A percentile compares a stretch with the other conserved stretches of the same genome.
Conservation (phyloP, 352 stramenopile species). For the Phytophthora citricola region DNA sequence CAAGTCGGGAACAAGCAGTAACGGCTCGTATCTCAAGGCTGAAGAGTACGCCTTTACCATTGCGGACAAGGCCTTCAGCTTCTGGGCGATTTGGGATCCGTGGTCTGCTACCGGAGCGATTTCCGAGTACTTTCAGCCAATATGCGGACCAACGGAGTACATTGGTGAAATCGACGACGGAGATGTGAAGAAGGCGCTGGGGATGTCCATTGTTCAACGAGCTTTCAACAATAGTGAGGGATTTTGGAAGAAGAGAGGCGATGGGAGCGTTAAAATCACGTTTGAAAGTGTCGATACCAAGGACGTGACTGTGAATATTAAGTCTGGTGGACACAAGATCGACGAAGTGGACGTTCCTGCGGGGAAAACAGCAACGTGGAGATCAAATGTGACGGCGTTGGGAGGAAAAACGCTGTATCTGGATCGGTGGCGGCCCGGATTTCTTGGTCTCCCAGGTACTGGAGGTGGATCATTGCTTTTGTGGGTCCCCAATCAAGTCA, state of each 20-base stretch:
- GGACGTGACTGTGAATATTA: conserved; percentile 49
- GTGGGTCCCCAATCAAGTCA: conserved; percentile 36
- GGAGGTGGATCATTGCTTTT: conserved; percentile 43
- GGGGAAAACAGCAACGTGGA: conserved; percentile 35
- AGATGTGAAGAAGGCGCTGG: conserved; percentile 44
- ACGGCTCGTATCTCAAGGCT: conserved; percentile 35
- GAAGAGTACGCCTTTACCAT: conserved; percentile 49
- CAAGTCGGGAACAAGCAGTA: conserved; percentile 40
- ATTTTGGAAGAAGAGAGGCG: conserved; percentile 37
- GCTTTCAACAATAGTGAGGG: conserved; percentile 51
- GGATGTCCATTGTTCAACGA: conserved; percentile 39
- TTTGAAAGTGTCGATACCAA: conserved; percentile 46
- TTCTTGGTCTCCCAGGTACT: conserved; percentile 38
- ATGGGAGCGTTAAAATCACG: conserved; percentile 38
- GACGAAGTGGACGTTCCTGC: conserved; percentile 37
- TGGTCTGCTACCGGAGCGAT: conserved; percentile 51
- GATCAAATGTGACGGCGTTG: conserved; percentile 28
- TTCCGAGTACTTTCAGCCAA: conserved; percentile 53
- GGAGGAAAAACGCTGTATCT: conserved; percentile 50
- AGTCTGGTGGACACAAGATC: conserved; percentile 40
- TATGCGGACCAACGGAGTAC: conserved; percentile 50
- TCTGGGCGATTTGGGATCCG: conserved; percentile 50
- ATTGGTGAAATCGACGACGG: conserved; percentile 57
- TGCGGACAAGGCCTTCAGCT: conserved; percentile 46
- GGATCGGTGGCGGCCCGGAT: conserved; percentile 46